These are phyloP conservation scores for Penicillium sp. DNA, from an alignment of 2,329 filamentous ascomycete species.

Conservation along the genomic window DNA sequence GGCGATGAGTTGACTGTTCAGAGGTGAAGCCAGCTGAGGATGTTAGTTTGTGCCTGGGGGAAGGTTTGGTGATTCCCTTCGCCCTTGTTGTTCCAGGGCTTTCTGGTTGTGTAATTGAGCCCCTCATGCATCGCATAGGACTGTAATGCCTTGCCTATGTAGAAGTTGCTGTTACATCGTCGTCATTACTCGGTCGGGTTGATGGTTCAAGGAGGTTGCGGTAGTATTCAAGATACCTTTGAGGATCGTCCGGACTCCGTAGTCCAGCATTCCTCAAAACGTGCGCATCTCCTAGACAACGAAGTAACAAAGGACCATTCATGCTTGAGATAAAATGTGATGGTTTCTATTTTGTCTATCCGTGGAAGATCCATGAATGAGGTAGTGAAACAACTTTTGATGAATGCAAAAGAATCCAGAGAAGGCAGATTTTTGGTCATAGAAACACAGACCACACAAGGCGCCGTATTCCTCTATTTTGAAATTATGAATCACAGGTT, in stretches of 20 bases:
- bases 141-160: neutral
- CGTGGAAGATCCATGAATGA: neutral
- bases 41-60: neutral
- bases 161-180: neutral
- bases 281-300: constrained; percentile 1
- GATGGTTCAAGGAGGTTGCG: neutral
- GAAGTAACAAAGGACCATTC: neutral
- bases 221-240: constrained; percentile 3
- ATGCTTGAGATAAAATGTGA: neutral
- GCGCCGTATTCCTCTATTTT: neutral
- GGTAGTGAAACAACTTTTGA: neutral
- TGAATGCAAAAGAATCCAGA: neutral
- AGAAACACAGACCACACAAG: neutral
- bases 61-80: neutral
- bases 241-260: neutral
- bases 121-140: neutral
- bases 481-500: neutral
- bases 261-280: constrained; percentile 5
- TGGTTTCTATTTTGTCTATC: neutral
- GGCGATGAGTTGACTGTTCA: neutral
- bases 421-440: constrained; percentile 1
- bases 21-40: neutral
- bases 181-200: neutral
- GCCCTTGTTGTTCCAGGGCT: neutral
- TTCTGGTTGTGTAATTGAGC: no score